Evolutionary conservation across 2,329 filamentous ascomycete species (phyloP), one percentile per base, ranked within the genome.

Genomic region (Alternaria sp.): DNA sequence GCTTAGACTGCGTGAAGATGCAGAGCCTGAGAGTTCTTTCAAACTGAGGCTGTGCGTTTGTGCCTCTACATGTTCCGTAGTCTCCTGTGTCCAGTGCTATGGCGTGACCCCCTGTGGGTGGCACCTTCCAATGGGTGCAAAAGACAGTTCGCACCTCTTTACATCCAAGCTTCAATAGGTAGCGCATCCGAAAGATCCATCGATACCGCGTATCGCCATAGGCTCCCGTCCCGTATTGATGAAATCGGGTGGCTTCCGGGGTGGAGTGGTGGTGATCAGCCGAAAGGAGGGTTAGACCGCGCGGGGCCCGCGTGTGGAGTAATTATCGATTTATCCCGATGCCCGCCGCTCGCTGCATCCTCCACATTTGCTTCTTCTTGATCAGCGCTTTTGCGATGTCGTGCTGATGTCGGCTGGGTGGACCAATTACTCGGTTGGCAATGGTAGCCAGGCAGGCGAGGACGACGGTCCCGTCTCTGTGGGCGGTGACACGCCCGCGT

Each of bases 331-430:
- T 72, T 71, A 72, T 63, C 64, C 67, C 71, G 69, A 62, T 67
- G 68, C 69, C 71, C 72, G 68, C 66, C 71, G 67, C 65, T 64
- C 67, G 52, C 60, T 66, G 64, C 65, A 60, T 69, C 65, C 63
- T 69, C 68, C 68, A 69, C 67, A 68, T 61, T 69, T 65, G 57
- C 59, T 59, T 64, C 50, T 40, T 58, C 55, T 47, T 71, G 54
- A 61, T 54, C 60, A 71, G 64, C 64, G 56, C 26, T 67, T 57
- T 47, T 54, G 65, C 59, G 45, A 72, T 69, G 68, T 68, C 59
- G 70, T 59, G 68, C 68, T 70, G 66, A 78, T 78, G 75, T 73
- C 73, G 65, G 66, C 70, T 62, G 67, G 68, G 56, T 77, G 74
- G 75, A 74, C 69, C 51, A 77, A 77, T 73, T 76, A 76, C 62